Evolutionary conservation across 768 basidiomycete species (phyloP), one percentile per base, ranked within the genome.

Genomic region (Tephrocybe sp.): DNA sequence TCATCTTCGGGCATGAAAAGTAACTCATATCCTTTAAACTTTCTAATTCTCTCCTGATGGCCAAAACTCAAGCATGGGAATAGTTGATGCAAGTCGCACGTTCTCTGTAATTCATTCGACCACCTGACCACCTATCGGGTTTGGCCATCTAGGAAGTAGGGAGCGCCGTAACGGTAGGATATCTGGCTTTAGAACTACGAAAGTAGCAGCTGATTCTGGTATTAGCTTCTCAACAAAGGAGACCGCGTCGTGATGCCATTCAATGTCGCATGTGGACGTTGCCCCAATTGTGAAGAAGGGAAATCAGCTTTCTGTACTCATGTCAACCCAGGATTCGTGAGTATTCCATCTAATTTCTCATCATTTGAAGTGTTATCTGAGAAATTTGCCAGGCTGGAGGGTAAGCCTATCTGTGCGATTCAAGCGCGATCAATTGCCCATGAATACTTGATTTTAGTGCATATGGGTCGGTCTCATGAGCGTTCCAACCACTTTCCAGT

Each of bases 161-260:
- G 6, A 36, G 54, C 27, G 77, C 69, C 4, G 74, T 79, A 1
- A 69, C 71, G 0, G 75, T 75, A 41, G 50, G 70, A 54, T 13
- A n/a, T n/a, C n/a, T n/a, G 16, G 2, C 22, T 18, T 45, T 25
- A 8, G 11, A 9, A 4, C 9, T 15, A 12, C 16, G 39, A 21
- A 16, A 13, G 39, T 15, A 21, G 24, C 15, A 19, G 2, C 27
- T 42, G 40, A 52, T 42, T 22, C 33, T 31, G 15, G 22, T 18
- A 16, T 8, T 44, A 77, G 76, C 66, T 77, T 8, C 58, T 81
- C 36, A 75, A 79, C 64, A 74, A 75, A 51, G 80, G 79, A 12
- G 80, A 82, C 55, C 72, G 80, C 24, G 78, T 81, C n/a, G 78
- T 81, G 19, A 76, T 80, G 71, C 80, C 78, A 1, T 80, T 80